Conservation (phyloP, 345 rosid genomes). For the Citrus medica region DNA sequence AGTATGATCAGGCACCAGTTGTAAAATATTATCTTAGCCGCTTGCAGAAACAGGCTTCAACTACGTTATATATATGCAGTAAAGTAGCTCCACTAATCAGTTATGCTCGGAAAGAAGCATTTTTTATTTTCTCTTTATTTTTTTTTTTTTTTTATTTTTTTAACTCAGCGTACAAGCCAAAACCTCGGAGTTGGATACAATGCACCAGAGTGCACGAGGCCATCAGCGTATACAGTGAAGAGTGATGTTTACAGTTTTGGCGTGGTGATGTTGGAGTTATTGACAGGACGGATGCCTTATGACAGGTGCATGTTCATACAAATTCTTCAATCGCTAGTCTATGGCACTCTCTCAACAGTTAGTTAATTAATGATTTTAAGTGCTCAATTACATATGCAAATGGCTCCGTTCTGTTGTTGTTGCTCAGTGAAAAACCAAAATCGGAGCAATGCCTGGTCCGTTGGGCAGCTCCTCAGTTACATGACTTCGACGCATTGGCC, state of each 20-base stretch:
- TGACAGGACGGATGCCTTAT: slow-evolving; percentile 81
- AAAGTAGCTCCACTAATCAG: background rate
- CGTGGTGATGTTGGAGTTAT: slow-evolving; percentile 88
- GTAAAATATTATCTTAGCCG: too few species aligned
- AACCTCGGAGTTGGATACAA: slow-evolving; percentile 88
- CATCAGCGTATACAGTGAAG: slow-evolving; percentile 72
- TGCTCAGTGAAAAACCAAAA: slow-evolving; percentile 55
- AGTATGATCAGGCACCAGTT: too few species aligned
- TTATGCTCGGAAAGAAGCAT: background rate
- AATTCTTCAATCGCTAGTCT: too few species aligned
- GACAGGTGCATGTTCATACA: slow-evolving; percentile 43
- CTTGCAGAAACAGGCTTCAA: too few species aligned
- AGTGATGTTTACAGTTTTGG: slow-evolving; percentile 94
- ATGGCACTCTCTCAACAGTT: too few species aligned
- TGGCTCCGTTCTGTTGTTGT: background rate
- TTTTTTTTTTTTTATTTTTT: background rate
- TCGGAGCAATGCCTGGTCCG: slow-evolving; percentile 72
- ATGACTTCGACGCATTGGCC: slow-evolving; percentile 57
- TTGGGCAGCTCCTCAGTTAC: slow-evolving; percentile 82
- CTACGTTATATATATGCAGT: background rate
- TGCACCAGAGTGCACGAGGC: slow-evolving; percentile 85
- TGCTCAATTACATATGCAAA: background rate
- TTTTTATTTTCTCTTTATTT: background rate
- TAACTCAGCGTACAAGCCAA: slow-evolving; percentile 72
- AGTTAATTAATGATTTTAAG: too few species aligned